Evolutionary conservation across 164 flowering plant genomes (phyloP), one percentile per base, ranked within the genome.

Genomic region (Amborella trichopoda): DNA sequence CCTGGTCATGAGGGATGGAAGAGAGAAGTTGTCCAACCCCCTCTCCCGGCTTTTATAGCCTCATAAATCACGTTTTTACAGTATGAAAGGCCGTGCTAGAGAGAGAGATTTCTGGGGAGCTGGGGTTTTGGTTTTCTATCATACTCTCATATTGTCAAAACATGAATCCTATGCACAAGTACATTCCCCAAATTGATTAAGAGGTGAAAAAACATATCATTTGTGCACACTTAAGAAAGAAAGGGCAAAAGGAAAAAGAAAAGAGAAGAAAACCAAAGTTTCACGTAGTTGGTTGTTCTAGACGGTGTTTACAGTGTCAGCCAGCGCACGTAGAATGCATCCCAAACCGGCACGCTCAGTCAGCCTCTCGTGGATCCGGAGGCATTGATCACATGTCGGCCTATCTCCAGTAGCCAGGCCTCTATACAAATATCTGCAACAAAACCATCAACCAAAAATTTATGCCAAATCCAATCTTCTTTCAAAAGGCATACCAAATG

Each of bases 341-440:
- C 94, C 94, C 40, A 80, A 66, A 23, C 94, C 96, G 49, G 94
- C 90, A 65, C 57, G 69, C 53, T 87, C 81, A 3, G 88, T 90
- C 54, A 90, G 65, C 52, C 76, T 91, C 42, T 83, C 96, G 59
- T 90, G 98, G 46, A 90, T 83, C 55, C 85, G 68, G 20, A 86
- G 79, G 65, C 94, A 90, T 37, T 86, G 98, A 44, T 90, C 93
- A 41, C 98, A 86, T 12, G 96, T 91, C 16, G 96, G 90, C 19
- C 94, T 84, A 64, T 90, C 96, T 53, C 96, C 94, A 27, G 94
- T 91, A 18, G 98, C 75, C 58, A 91, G 64, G 4, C 98, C 98
- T 63, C 95, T 76, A 46, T 91, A 87, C 58, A 91, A 60, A 61
- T 91, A 86, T 77, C 96, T 87, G 68, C 21, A 62, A 49, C n/a